A percentile compares a stretch with the other conserved stretches of the same genome.
Conservation (phyloP, 2,329 filamentous ascomycete species). For the Microsporum audouinii region DNA sequence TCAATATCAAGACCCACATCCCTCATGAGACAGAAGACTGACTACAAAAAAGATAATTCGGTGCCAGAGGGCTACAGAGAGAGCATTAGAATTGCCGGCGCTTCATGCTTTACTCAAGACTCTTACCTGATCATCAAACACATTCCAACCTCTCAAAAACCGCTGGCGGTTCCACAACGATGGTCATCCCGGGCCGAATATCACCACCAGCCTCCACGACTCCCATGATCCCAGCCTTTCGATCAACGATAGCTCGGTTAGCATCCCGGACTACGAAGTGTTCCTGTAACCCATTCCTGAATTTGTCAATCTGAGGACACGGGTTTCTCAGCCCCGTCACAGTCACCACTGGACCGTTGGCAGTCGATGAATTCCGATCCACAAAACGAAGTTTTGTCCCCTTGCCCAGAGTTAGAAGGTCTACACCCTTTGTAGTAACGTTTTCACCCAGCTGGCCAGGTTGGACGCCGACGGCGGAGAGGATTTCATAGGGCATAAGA, state of each 20-base stretch:
- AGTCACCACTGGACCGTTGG: constrained; percentile 10
- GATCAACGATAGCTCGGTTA: constrained; percentile 13
- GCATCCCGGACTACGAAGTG: constrained; percentile 9
- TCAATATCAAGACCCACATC: no score
- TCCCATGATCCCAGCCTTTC: constrained; percentile 19
- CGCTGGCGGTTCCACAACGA: constrained; percentile 15
- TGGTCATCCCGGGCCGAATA: constrained; percentile 16
- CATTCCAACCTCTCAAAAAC: constrained; percentile 12
- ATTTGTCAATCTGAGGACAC: constrained; percentile 17
- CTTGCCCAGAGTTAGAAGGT: constrained; percentile 13
- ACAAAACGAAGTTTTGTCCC: constrained; percentile 18
- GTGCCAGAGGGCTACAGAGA: background rate
- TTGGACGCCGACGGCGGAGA: constrained; percentile 10
- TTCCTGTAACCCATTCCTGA: constrained; percentile 10
- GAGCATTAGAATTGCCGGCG: background rate
- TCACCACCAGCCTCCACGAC: constrained; percentile 17
- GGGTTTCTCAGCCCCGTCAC: constrained; percentile 18
- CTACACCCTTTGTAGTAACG: constrained; percentile 17
- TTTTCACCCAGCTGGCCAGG: constrained; percentile 20
- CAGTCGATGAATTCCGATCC: background rate
- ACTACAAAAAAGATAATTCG: no score
- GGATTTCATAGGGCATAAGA: constrained; percentile 18
- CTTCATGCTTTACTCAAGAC: background rate
- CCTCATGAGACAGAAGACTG: no score
- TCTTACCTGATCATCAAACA: constrained; percentile 8